Percentiles rank a stretch among this genome's conserved stretches.
Conservation (phyloP, 2,329 filamentous ascomycete genomes). For the Laburnicola sp. region DNA sequence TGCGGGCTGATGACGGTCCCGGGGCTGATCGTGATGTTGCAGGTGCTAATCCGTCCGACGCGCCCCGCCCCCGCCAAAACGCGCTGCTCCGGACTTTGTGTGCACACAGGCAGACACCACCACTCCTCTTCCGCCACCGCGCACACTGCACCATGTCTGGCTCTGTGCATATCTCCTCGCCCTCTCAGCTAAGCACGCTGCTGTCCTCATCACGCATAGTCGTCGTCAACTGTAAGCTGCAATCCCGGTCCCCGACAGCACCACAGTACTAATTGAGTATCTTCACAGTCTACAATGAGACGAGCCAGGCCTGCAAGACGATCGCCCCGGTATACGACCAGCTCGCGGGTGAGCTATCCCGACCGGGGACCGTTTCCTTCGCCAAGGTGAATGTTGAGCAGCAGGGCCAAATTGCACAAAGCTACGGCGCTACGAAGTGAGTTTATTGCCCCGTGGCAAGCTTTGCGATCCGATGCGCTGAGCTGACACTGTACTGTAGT, state of each 20-base stretch:
- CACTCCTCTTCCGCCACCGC: conserved; percentile 12
- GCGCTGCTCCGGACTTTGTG: conserved; percentile 8
- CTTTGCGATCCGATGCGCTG: background rate
- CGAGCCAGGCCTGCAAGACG: conserved; percentile 80
- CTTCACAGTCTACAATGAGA: conserved; percentile 77
- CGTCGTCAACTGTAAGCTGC: conserved; percentile 79
- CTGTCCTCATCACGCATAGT: conserved; percentile 76
- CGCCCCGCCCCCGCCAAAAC: conserved; percentile 25
- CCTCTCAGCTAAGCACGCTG: conserved; percentile 55
- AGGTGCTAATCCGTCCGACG: conserved; percentile 1
- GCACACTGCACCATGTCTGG: conserved; percentile 46
- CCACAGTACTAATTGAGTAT: conserved; percentile 28
- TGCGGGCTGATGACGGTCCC: conserved; percentile 17
- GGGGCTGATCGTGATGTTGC: no score
- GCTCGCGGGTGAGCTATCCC: conserved; percentile 71
- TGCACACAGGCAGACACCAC: background rate
- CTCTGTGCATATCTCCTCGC: conserved; percentile 49
- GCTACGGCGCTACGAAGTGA: conserved; percentile 71
- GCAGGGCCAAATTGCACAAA: conserved; percentile 71
- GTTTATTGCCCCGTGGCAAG: conserved; percentile 28
- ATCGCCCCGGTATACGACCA: conserved; percentile 83
- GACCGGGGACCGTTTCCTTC: conserved; percentile 75
- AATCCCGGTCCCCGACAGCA: conserved; percentile 13
- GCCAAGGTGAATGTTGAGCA: conserved; percentile 83
- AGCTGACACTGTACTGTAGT: conserved; percentile 39